Evolutionary conservation across 164 flowering plant genomes (phyloP).

Genomic region (Hamamelis virginiana): DNA sequence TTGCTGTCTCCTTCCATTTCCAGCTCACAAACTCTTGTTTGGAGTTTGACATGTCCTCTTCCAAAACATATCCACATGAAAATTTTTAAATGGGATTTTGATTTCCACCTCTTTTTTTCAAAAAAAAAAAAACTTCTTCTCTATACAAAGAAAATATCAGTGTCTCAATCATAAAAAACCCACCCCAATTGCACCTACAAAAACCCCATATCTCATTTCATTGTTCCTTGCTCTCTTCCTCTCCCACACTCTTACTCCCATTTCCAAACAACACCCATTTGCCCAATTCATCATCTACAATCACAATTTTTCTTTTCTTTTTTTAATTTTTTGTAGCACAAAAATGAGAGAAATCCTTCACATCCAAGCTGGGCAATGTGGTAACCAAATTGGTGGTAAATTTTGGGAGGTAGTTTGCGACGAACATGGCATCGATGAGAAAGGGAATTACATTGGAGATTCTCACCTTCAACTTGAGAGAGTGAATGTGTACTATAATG

Average conservation of each 20-base stretch:
- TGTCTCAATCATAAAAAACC: constrained; percentile 12
- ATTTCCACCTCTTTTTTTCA: not conserved
- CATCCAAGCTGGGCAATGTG: constrained; percentile 70
- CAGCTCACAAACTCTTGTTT: constrained; percentile 39
- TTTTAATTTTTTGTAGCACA: not conserved
- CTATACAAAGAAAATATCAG: constrained; percentile 11
- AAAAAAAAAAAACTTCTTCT: not conserved
- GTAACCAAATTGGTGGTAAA: constrained; percentile 61
- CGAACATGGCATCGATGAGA: constrained; percentile 53
- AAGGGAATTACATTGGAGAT: constrained; percentile 38
- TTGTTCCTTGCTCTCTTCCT: not conserved
- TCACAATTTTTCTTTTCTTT: no score
- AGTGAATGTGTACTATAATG: constrained; percentile 59
- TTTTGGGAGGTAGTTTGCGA: constrained; percentile 64
- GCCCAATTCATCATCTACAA: not conserved
- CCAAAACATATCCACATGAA: constrained; percentile 32
- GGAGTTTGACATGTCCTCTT: constrained; percentile 28
- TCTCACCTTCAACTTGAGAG: constrained; percentile 49
- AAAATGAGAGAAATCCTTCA: constrained; percentile 70
- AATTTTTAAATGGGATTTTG: constrained; percentile 15
- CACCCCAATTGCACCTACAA: constrained; percentile 14
- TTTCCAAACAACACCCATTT: constrained; percentile 10
- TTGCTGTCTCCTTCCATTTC: constrained; percentile 32
- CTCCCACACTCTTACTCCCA: not conserved
- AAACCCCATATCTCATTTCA: constrained; percentile 14